Evolutionary conservation across 139 green algal genomes (phyloP).

Genomic region (Eudorina sp.): DNA sequence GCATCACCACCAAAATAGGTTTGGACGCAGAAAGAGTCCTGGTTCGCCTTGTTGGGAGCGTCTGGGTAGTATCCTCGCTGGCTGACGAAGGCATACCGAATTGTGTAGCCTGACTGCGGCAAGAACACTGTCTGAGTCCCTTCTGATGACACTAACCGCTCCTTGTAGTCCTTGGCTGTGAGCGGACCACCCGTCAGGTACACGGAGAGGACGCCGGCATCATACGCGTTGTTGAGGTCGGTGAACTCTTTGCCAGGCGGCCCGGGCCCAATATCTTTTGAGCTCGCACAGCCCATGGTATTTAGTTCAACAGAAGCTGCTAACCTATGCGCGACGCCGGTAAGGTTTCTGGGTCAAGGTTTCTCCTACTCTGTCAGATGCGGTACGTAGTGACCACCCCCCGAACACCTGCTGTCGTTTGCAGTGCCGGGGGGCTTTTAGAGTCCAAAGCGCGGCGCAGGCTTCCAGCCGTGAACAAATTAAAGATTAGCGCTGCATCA

Average conservation of each 20-base stretch:
- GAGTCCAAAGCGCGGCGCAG: not conserved
- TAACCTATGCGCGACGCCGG: too few species aligned
- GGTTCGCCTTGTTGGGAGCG: constrained; percentile 88
- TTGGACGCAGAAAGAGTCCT: constrained; percentile 86
- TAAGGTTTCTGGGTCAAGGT: too few species aligned
- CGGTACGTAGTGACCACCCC: not conserved
- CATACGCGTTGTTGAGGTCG: constrained; percentile 38
- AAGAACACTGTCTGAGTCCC: constrained; percentile 65
- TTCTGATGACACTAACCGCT: constrained; percentile 66
- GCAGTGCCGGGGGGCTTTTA: constrained; percentile 3
- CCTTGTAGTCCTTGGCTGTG: constrained; percentile 72
- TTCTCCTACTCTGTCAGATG: too few species aligned
- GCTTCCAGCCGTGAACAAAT: not conserved
- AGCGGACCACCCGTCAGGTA: constrained; percentile 66
- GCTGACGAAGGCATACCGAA: constrained; percentile 87
- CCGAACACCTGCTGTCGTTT: not conserved
- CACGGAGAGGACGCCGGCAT: constrained; percentile 38
- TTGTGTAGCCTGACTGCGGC: constrained; percentile 61
- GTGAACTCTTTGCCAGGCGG: constrained; percentile 45
- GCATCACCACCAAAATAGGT: constrained; percentile 76
- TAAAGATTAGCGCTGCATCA: not conserved
- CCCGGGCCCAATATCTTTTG: constrained; percentile 22
- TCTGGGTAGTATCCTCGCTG: constrained; percentile 95
- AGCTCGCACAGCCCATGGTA: constrained; percentile 30
- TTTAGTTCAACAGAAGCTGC: too few species aligned